These are phyloP conservation scores for Arctium minus DNA, from an alignment of 129 eudicot species.

Conservation along the genomic window DNA sequence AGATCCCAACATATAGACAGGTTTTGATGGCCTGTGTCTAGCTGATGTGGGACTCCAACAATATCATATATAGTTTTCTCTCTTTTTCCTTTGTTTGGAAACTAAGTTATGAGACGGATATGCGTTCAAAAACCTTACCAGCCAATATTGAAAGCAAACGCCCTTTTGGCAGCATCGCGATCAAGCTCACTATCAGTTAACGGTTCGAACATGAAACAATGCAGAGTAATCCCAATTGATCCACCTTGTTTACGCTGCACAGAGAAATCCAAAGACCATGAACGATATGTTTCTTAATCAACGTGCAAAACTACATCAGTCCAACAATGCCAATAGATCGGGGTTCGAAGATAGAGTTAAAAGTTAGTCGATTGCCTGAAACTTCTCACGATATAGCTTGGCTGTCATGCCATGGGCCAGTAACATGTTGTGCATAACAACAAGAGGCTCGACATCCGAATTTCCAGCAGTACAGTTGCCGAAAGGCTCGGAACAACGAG, in stretches of 20 bases:
- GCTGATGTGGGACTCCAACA: neutral
- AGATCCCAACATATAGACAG: too few species aligned
- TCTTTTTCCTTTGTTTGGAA: neutral
- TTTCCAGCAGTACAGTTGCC: slow-evolving; percentile 57
- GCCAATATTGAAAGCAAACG: slow-evolving; percentile 50
- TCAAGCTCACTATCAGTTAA: slow-evolving; percentile 37
- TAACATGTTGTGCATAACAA: slow-evolving; percentile 59
- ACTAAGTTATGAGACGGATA: neutral
- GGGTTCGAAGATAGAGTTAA: neutral
- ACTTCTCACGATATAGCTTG: slow-evolving; percentile 50
- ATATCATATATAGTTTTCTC: neutral
- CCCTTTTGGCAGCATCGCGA: slow-evolving; percentile 55
- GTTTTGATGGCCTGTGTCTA: too few species aligned
- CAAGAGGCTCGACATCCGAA: slow-evolving; percentile 74
- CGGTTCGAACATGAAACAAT: slow-evolving; percentile 47
- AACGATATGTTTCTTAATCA: neutral
- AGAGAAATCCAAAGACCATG: neutral
- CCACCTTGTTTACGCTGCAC: slow-evolving; percentile 58
- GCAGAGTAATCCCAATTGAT: slow-evolving; percentile 36
- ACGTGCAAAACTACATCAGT: neutral
- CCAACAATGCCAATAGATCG: neutral
- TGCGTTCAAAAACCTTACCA: slow-evolving; percentile 40
- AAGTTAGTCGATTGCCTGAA: slow-evolving; percentile 42
- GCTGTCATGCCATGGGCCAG: slow-evolving; percentile 75
- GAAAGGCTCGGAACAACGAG: slow-evolving; percentile 67